Base-by-base conservation (phyloP, 768 basidiomycete genomes). In the Pleurotus tuoliensis region DNA sequence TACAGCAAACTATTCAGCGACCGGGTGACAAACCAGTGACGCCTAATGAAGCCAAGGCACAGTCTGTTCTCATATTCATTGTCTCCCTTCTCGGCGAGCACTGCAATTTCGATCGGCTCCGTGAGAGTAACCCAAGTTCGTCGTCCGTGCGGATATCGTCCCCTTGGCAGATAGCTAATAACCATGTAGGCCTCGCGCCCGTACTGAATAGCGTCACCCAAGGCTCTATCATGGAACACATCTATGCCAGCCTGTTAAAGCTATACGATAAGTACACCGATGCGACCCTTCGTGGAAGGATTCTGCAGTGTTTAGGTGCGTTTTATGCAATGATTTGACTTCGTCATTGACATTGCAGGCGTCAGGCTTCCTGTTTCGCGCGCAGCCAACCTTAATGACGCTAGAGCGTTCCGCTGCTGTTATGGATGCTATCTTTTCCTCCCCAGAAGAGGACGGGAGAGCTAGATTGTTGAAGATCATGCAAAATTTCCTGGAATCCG, bases 321-420 rank as follows among this genome's bases (percentile, higher is more conserved):
- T 64, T 44, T 16, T 11, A 13, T 45, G 34, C 27, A 37, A 34
- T 9, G 8, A 34, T 34, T 4, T 34, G 7, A 34, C 30, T 34
- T 34, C 30, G 30, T 34, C 3, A 34, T 8, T 34, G 30, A 34
- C 9, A 34, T 34, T 3, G 1, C 1, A 30, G 30, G 51, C 27
- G 13, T 34, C 59, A 93, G 94, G 96, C 9, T 97, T 91, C 69
- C 72, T 99, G 4, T 98, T 94, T 74, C 87, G 93, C 22, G 87
- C 94, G 4, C 90, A 95, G 62, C 96, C 97, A 2, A 88, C 88
- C 0, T 72, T 98, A 57, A 94, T 99, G 87, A 91, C 90, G 0
- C 72, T 87, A 61, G 86, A 89, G 3, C 73, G 79, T 11, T 94
- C 94, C 1, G 82, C 90, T 0, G 74, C 69, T 18, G 87, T 98